Evolutionary conservation across 352 stramenopile genomes (phyloP).

Genomic region (Discostella stelligera): DNA sequence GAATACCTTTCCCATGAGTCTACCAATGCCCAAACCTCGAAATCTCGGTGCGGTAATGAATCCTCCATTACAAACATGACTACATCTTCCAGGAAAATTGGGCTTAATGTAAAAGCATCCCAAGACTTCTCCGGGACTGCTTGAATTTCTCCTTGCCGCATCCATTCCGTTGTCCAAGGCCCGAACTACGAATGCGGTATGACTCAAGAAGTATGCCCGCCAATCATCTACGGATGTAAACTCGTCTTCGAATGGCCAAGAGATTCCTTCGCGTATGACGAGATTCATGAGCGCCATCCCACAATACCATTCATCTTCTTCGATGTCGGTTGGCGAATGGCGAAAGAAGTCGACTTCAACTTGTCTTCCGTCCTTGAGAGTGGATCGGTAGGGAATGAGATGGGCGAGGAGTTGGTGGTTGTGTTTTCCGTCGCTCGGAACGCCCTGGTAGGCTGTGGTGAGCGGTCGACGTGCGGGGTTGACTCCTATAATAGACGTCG

Average conservation of each 20-base stretch:
- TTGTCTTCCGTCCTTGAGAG: conserved; percentile 36
- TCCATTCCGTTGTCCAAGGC: conserved; percentile 49
- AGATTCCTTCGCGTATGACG: conserved; percentile 61
- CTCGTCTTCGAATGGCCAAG: conserved; percentile 72
- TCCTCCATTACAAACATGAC: conserved; percentile 77
- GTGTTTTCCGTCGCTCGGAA: conserved; percentile 44
- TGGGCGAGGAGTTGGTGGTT: conserved; percentile 33
- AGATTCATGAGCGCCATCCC: conserved; percentile 68
- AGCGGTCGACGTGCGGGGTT: conserved; percentile 16
- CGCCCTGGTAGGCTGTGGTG: conserved; percentile 56
- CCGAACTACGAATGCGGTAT: conserved; percentile 77
- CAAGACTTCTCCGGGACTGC: conserved; percentile 45
- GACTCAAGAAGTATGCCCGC: conserved; percentile 74
- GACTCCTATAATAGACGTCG: not conserved
- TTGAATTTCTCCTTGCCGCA: conserved; percentile 27
- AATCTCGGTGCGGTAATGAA: conserved; percentile 72
- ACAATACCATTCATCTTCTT: conserved; percentile 48
- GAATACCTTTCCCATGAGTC: conserved; percentile 74
- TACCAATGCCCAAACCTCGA: conserved; percentile 61
- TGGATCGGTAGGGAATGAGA: conserved; percentile 42
- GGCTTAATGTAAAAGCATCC: conserved; percentile 82
- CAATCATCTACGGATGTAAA: conserved; percentile 45
- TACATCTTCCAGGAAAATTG: conserved; percentile 79
- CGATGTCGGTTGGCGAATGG: conserved; percentile 20
- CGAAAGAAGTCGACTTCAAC: conserved; percentile 61